Evolutionary conservation across 768 basidiomycete genomes (phyloP), one percentile per base, ranked within the genome.

Genomic region (Pulveroboletus frians): DNA sequence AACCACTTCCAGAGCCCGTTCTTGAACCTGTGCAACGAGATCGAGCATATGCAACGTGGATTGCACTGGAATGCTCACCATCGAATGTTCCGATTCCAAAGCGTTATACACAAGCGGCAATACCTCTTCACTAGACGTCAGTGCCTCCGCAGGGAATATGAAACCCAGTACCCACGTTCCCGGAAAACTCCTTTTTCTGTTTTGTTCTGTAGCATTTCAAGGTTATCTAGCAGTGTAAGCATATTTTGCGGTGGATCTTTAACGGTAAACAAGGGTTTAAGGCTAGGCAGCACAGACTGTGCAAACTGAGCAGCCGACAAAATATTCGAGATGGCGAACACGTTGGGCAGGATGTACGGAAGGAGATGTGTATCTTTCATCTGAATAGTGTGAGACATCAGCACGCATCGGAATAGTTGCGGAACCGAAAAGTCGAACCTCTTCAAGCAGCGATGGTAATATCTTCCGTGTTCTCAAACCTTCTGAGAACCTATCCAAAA

Each of bases 161-260:
- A 36, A 39, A 30, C 15, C 2, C 21, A 30, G 40, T 3, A 76
- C 87, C 61, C 55, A 96, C 93, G 88, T 68, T 94, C 92, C 57
- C 89, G 76, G 68, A 98, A 98, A 3, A 87, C 79, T 9, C 69
- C 69, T 54, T 92, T 91, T 46, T 88, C 84, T 2, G 92, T 94
- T 71, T 99, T 99, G 50, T 76, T 80, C 59, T 93, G 91, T 26
- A 99, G 74, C 71, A 93, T 79, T 20, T 78, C 72, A 8, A 99
- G 75, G 59, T 95, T 95, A 58, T 97, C 93, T 39, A 99, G 68
- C 21, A 99, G 70, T 0, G 92, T 93, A 43, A 98, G 68, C 90
- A 97, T 95, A 55, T 94, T 96, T 68, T 97, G 94, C 0, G 95
- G 94, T 15, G 96, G 95, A 59, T 99, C 96, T 65, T 88, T 92